Evolutionary conservation across 352 stramenopile genomes (phyloP).

Genomic region (Globisporangium megalacanthum): DNA sequence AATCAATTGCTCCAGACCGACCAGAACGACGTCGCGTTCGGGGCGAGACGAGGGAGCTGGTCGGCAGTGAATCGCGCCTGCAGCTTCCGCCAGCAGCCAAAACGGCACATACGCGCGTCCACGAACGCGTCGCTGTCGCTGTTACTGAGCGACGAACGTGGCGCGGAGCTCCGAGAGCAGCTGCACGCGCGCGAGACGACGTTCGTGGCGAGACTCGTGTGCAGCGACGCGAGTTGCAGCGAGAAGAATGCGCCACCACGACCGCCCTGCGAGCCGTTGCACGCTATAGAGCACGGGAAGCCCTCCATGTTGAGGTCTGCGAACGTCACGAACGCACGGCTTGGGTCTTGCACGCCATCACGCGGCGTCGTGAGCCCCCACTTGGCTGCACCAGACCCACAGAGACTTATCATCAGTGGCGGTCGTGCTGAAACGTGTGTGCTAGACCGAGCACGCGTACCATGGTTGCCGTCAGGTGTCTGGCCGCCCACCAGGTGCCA

Average conservation of each 20-base stretch:
- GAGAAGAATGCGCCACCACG: constrained; percentile 71
- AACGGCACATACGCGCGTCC: constrained; percentile 54
- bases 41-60: constrained; percentile 39
- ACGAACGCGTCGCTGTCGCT: constrained; percentile 20
- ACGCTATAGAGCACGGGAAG: constrained; percentile 66
- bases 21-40: constrained; percentile 62
- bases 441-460: constrained; percentile 15
- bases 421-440: not conserved
- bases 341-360: constrained; percentile 7
- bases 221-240: constrained; percentile 32
- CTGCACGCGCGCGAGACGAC: constrained; percentile 44
- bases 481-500: constrained; percentile 64
- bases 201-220: constrained; percentile 35
- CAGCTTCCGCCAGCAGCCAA: constrained; percentile 60
- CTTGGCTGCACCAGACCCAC: constrained; percentile 30
- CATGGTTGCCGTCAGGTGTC: constrained; percentile 53
- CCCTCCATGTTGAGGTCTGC: constrained; percentile 81
- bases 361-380: constrained; percentile 62
- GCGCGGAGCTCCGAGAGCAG: constrained; percentile 14
- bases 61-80: constrained; percentile 22
- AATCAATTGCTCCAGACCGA: constrained; percentile 1
- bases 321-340: constrained; percentile 44
- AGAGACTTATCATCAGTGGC: not conserved
- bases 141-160: not conserved
- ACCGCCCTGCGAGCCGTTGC: constrained; percentile 67